Evolutionary conservation across 768 basidiomycete genomes (phyloP).

Genomic region (Suillus subluteus): DNA sequence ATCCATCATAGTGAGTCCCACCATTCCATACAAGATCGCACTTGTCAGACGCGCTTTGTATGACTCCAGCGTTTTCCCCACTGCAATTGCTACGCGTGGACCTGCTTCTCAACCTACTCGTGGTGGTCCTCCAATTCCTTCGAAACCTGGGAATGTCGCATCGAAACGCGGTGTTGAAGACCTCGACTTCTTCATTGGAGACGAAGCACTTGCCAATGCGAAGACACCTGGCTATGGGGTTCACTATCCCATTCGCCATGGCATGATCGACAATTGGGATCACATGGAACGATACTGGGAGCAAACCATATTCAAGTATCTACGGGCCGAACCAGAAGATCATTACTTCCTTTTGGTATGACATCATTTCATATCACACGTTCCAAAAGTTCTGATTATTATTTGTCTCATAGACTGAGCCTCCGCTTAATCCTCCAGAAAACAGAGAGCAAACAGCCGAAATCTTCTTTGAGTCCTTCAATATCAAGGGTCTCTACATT

Average conservation of each 20-base stretch:
- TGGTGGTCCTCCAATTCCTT: conserved; percentile 76
- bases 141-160: conserved; percentile 89
- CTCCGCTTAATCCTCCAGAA: conserved; percentile 96
- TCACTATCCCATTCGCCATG: conserved; percentile 96
- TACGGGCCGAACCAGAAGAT: conserved; percentile 97
- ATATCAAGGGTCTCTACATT: conserved; percentile 97
- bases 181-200: conserved; percentile 99
- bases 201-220: conserved; percentile 94
- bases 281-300: conserved; percentile 99
- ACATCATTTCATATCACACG: conserved; percentile 14
- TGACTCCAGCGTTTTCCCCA: conserved; percentile 84
- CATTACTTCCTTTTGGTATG: conserved; percentile 96
- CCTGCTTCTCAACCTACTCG: conserved; percentile 60
- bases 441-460: conserved; percentile 99
- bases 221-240: conserved; percentile 94
- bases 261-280: conserved; percentile 98
- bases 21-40: conserved; percentile 10
- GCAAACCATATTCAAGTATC: conserved; percentile 99
- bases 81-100: conserved; percentile 91
- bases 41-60: neutral
- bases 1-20: conserved; percentile 88
- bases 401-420: conserved; percentile 79
- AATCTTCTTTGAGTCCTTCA: conserved; percentile 99
- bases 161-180: conserved; percentile 98
- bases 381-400: conserved; percentile 3